phyloP scores from a whole-genome alignment of 768 basidiomycete genomes.

The Leccinum arenicola region DNA sequence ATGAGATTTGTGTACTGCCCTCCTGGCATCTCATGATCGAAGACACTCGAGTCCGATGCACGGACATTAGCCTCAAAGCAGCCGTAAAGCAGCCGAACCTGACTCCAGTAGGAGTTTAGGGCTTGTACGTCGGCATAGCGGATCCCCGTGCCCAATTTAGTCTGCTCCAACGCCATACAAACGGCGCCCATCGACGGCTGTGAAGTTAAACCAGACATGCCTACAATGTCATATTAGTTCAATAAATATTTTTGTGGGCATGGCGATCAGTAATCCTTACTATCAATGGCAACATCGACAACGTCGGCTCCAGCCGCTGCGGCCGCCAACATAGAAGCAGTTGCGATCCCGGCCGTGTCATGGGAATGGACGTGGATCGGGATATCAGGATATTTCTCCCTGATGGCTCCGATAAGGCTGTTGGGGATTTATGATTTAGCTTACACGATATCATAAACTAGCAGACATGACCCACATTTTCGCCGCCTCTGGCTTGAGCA shows the following conservation, averaged over 20 bases:
- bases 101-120: constrained; percentile 97
- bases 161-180: constrained; percentile 93
- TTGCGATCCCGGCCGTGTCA: constrained; percentile 97
- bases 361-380: constrained; percentile 99
- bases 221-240: constrained; percentile 39
- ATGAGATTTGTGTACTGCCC: constrained; percentile 94
- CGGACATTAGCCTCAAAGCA: constrained; percentile 99
- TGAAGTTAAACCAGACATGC: constrained; percentile 97
- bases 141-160: constrained; percentile 90
- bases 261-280: constrained; percentile 44
- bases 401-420: constrained; percentile 90
- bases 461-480: constrained; percentile 56
- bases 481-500: constrained; percentile 93
- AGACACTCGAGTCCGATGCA: constrained; percentile 96
- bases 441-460: background rate
- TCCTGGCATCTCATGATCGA: constrained; percentile 99
- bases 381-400: constrained; percentile 93
- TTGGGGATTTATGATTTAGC: constrained; percentile 6
- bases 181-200: constrained; percentile 99
- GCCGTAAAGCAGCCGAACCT: constrained; percentile 90
- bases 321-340: constrained; percentile 95
- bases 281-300: constrained; percentile 97
- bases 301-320: constrained; percentile 98
- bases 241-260: constrained; percentile 6
- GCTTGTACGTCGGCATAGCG: constrained; percentile 96